phyloP scores from a whole-genome alignment of 78 protist species.

The Anaeramoeba flamelloides region DNA sequence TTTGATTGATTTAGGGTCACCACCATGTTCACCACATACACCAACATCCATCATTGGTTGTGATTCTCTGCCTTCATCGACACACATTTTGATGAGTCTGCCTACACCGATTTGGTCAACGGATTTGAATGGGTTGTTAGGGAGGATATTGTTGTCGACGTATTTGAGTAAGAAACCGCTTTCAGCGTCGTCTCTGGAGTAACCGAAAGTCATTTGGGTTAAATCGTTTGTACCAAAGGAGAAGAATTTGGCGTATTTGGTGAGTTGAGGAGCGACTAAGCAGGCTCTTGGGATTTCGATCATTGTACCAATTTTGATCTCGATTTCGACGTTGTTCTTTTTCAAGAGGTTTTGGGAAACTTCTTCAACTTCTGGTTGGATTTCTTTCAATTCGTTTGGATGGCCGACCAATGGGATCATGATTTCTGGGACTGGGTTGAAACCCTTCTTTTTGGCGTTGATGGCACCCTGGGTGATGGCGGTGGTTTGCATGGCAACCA shows the following conservation, averaged over 20 bases:
- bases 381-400: conserved; percentile 24
- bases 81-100: conserved; percentile 30
- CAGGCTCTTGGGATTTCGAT: conserved; percentile 53
- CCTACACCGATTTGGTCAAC: conserved; percentile 60
- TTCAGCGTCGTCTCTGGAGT: conserved; percentile 56
- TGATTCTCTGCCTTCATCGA: conserved; percentile 19
- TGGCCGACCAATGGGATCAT: conserved; percentile 42
- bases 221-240: conserved; percentile 69
- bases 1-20: conserved; percentile 24
- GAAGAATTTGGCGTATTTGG: conserved; percentile 35
- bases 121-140: conserved; percentile 41
- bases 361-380: not conserved
- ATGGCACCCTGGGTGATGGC: conserved; percentile 45
- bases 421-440: conserved; percentile 20
- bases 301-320: conserved; percentile 38
- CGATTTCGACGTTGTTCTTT: conserved; percentile 3
- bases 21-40: conserved; percentile 59
- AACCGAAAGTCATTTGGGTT: conserved; percentile 55
- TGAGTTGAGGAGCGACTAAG: conserved; percentile 27
- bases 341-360: conserved; percentile 16
- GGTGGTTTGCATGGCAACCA: conserved; percentile 40
- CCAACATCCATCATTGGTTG: conserved; percentile 22
- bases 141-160: conserved; percentile 26
- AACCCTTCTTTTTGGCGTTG: conserved; percentile 8
- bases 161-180: conserved; percentile 29